These are phyloP conservation scores for Cordyceps tenuipes DNA, from an alignment of 2,329 filamentous ascomycete genomes.

Conservation along the genomic window DNA sequence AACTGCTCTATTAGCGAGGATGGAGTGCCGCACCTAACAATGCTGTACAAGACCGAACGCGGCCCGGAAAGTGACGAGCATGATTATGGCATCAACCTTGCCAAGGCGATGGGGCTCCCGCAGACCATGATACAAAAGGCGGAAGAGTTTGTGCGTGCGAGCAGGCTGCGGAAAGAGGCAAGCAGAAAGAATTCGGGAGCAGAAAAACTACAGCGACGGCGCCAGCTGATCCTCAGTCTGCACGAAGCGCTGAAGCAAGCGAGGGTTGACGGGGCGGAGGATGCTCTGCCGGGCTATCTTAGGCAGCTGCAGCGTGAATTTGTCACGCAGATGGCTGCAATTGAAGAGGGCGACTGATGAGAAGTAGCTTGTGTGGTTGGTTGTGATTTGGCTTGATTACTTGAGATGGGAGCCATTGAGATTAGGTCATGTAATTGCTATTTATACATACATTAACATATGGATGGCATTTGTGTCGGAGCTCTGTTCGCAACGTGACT, in stretches of 20 bases:
- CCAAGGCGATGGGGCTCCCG: constrained; percentile 67
- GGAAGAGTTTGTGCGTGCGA: constrained; percentile 52
- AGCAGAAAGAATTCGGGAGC: constrained; percentile 52
- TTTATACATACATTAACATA: neutral
- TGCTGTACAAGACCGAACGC: constrained; percentile 76
- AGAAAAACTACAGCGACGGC: constrained; percentile 50
- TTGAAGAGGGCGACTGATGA: neutral
- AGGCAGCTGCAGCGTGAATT: constrained; percentile 35
- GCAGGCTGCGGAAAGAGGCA: constrained; percentile 50
- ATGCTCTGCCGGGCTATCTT: constrained; percentile 55
- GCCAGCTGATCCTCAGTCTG: constrained; percentile 66
- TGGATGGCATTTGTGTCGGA: neutral
- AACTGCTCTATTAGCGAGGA: constrained; percentile 46
- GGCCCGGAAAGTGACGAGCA: constrained; percentile 58
- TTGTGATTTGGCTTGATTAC: neutral
- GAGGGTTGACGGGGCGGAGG: constrained; percentile 51
- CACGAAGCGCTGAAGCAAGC: constrained; percentile 66
- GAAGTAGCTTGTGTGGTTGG: neutral
- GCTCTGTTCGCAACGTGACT: neutral
- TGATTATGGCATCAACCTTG: constrained; percentile 79
- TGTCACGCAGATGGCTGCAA: constrained; percentile 9
- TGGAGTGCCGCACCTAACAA: constrained; percentile 57
- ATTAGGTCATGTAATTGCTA: neutral
- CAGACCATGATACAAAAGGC: constrained; percentile 58
- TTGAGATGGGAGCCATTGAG: neutral